Conservation (phyloP, 2,329 filamentous ascomycete genomes). For the Westerdykella sp. region DNA sequence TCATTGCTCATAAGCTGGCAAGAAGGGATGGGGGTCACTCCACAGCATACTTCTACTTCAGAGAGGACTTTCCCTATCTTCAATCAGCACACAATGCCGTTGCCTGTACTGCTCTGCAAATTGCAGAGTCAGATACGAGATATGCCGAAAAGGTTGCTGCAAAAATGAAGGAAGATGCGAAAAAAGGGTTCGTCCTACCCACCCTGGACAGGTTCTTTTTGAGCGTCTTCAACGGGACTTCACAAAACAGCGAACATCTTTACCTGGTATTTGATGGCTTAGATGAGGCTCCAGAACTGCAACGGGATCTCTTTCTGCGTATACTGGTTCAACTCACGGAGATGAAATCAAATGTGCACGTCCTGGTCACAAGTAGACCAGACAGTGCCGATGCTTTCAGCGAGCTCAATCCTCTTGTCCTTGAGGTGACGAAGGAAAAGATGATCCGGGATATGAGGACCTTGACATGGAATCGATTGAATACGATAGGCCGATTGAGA, state of each 20-base stretch:
- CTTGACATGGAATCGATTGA: constrained; percentile 23
- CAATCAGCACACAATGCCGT: constrained; percentile 18
- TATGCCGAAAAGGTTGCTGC: constrained; percentile 28
- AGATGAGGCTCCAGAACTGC: constrained; percentile 21
- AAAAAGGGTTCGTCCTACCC: background rate
- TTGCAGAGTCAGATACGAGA: constrained; percentile 23
- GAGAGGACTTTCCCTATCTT: constrained; percentile 27
- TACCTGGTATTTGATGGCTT: constrained; percentile 31
- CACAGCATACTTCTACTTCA: constrained; percentile 35
- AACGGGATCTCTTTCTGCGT: constrained; percentile 10
- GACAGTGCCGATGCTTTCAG: constrained; percentile 4
- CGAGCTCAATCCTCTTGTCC: background rate
- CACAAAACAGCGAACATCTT: constrained; percentile 11
- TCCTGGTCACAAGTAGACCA: constrained; percentile 20
- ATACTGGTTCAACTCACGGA: constrained; percentile 20
- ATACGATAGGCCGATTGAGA: constrained; percentile 15
- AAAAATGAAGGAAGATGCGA: constrained; percentile 21
- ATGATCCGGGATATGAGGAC: constrained; percentile 24
- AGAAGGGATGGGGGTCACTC: constrained; percentile 8
- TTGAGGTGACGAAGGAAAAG: constrained; percentile 22
- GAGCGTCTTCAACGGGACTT: constrained; percentile 12
- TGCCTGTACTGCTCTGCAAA: constrained; percentile 23
- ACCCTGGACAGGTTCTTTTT: constrained; percentile 16
- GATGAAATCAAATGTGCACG: constrained; percentile 17
- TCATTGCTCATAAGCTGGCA: constrained; percentile 19